A percentile compares a stretch with the other conserved stretches of the same genome.
These are phyloP conservation scores for Sclerotiophoma versabilis DNA, from an alignment of 2,329 filamentous ascomycete species.

Conservation along the genomic window DNA sequence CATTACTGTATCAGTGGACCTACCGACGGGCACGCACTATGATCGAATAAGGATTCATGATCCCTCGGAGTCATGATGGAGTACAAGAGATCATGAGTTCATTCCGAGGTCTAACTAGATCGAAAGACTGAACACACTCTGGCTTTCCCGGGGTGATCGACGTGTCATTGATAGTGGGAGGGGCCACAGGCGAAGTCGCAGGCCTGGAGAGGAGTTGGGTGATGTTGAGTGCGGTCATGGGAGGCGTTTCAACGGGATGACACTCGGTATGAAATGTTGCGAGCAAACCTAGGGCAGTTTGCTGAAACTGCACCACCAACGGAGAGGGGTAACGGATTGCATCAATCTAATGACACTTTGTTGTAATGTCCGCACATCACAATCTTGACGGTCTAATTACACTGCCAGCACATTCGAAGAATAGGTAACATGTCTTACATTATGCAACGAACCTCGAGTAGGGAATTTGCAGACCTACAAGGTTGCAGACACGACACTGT, in stretches of 20 bases:
- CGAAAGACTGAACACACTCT: not conserved
- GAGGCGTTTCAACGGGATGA: not conserved
- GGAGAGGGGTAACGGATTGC: too few relatives aligned
- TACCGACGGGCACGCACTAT: not conserved
- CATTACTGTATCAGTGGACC: not conserved
- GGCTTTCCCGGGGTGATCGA: not conserved
- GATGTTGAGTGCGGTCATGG: not conserved
- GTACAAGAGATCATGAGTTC: not conserved
- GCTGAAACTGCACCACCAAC: too few relatives aligned
- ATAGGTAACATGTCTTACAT: too few relatives aligned
- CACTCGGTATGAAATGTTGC: not conserved
- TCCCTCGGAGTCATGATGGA: constrained; percentile 5
- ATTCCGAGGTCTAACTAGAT: not conserved
- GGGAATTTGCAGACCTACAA: too few relatives aligned
- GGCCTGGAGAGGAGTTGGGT: not conserved
- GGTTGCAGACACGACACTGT: not conserved
- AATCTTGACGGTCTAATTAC: not conserved
- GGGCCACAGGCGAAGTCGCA: not conserved
- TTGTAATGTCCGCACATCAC: not conserved
- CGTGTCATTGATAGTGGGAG: not conserved
- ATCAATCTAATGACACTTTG: not conserved
- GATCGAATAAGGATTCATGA: not conserved
- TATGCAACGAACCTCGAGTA: too few relatives aligned
- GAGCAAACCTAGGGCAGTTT: too few relatives aligned
- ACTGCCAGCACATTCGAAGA: too few relatives aligned